phyloP scores from a whole-genome alignment of 78 protist species.

The Dictyostelium citrinum region DNA sequence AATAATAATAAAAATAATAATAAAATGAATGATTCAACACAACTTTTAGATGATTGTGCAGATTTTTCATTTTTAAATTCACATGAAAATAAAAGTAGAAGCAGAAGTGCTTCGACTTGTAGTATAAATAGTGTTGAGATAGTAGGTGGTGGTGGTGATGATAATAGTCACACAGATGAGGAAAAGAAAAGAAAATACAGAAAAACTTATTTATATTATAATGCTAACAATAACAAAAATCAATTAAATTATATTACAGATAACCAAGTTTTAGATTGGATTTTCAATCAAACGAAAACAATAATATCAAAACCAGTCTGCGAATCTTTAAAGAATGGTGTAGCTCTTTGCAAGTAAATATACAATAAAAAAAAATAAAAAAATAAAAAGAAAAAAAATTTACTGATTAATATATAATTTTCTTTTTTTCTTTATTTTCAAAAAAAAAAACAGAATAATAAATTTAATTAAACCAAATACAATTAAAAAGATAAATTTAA shows the following conservation, averaged over 20 bases:
- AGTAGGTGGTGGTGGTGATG: background rate
- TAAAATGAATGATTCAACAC: background rate
- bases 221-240: background rate
- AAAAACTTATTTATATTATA: background rate
- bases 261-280: constrained; percentile 61
- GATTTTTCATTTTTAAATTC: background rate
- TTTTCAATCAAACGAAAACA: constrained; percentile 16
- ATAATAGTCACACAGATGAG: background rate
- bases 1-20: background rate
- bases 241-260: constrained; percentile 1
- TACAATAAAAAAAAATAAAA: background rate
- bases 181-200: background rate
- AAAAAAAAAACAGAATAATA: constrained; percentile 21
- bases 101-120: background rate
- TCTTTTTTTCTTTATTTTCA: background rate
- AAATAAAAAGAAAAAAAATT: background rate
- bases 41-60: background rate
- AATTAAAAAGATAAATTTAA: constrained; percentile 40
- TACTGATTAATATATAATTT: too few species aligned
- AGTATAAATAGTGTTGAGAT: background rate
- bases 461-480: constrained; percentile 59
- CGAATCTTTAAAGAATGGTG: constrained; percentile 56
- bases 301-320: constrained; percentile 19
- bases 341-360: constrained; percentile 62
- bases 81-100: background rate